phyloP scores from a whole-genome alignment of 2,329 filamentous ascomycete genomes.

The Ceratocystis ficicola region DNA sequence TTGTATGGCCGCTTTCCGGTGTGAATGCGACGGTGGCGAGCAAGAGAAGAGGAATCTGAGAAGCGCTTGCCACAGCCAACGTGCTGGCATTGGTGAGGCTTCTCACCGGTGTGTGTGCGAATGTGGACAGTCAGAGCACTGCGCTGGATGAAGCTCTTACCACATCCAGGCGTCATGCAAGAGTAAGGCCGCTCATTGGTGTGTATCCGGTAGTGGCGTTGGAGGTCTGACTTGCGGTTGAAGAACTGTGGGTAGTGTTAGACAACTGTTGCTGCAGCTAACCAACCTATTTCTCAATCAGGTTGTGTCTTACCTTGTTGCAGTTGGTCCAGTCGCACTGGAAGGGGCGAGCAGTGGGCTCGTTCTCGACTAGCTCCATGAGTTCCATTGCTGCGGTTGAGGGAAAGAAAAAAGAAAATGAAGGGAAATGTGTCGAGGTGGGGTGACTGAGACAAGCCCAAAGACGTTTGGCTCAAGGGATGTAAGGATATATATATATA shows the following conservation, averaged over 20 bases:
- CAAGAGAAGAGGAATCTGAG: slow-evolving; percentile 56
- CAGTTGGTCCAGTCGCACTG: slow-evolving; percentile 52
- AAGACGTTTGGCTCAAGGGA: neutral
- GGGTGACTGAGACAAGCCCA: neutral
- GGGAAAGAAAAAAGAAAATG: neutral
- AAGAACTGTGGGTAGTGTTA: slow-evolving; percentile 42
- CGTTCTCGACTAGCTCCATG: slow-evolving; percentile 52
- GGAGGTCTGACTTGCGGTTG: slow-evolving; percentile 59
- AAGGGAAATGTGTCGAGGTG: neutral
- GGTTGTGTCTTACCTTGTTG: slow-evolving; percentile 41
- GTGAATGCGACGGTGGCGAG: slow-evolving; percentile 53
- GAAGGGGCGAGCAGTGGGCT: slow-evolving; percentile 50
- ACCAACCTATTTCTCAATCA: neutral
- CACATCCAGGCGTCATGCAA: slow-evolving; percentile 48
- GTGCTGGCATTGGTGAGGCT: slow-evolving; percentile 56
- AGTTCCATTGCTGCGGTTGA: slow-evolving; percentile 41
- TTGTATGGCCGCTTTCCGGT: slow-evolving; percentile 55
- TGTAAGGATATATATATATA: neutral
- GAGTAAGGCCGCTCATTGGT: slow-evolving; percentile 58
- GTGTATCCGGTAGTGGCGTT: slow-evolving; percentile 59
- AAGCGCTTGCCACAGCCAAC: slow-evolving; percentile 56
- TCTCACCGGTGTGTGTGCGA: slow-evolving; percentile 59
- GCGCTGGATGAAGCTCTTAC: slow-evolving; percentile 59
- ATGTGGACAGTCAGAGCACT: slow-evolving; percentile 60
- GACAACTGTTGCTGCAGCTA: neutral